Percentiles rank a stretch among this genome's conserved stretches.
Conservation (phyloP, 164 flowering plant species). For the Vitis vinifera region DNA sequence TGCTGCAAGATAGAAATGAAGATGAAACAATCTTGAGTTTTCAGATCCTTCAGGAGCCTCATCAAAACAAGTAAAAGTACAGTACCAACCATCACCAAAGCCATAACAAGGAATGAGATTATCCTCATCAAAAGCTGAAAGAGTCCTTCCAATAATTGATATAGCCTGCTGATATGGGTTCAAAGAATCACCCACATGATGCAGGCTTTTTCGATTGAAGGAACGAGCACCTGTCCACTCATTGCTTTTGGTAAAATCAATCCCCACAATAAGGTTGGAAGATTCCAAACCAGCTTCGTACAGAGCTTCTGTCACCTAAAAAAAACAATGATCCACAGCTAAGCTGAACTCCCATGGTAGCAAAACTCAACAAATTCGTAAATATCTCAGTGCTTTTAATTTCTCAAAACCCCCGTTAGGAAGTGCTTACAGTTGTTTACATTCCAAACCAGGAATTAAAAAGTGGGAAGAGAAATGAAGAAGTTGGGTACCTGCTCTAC, state of each 20-base stretch:
- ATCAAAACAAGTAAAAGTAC: not conserved
- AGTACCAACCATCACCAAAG: slow-evolving; percentile 32
- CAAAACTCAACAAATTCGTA: not conserved
- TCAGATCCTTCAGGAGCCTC: not conserved
- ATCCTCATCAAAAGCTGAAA: slow-evolving; percentile 32
- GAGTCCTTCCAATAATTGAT: slow-evolving; percentile 30
- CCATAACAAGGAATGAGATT: slow-evolving; percentile 37
- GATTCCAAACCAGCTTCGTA: slow-evolving; percentile 28
- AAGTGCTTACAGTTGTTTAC: too few relatives aligned
- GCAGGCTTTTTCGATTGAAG: slow-evolving; percentile 21
- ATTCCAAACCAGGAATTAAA: not conserved
- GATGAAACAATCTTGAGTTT: not conserved
- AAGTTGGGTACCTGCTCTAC: slow-evolving; percentile 16
- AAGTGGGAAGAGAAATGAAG: not conserved
- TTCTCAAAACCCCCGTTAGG: too few relatives aligned
- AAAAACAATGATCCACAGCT: not conserved
- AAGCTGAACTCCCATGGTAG: too few relatives aligned
- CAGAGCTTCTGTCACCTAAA: slow-evolving; percentile 29
- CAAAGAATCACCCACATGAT: slow-evolving; percentile 21
- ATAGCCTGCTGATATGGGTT: slow-evolving; percentile 37
- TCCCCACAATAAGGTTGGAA: slow-evolving; percentile 30
- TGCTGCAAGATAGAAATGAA: slow-evolving; percentile 15
- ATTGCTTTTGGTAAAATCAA: slow-evolving; percentile 35
- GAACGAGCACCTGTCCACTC: slow-evolving; percentile 32
- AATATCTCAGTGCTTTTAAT: too few relatives aligned